Evolutionary conservation across 495 filamentous ascomycete species (phyloP).

Genomic region (Xylaria acuta): DNA sequence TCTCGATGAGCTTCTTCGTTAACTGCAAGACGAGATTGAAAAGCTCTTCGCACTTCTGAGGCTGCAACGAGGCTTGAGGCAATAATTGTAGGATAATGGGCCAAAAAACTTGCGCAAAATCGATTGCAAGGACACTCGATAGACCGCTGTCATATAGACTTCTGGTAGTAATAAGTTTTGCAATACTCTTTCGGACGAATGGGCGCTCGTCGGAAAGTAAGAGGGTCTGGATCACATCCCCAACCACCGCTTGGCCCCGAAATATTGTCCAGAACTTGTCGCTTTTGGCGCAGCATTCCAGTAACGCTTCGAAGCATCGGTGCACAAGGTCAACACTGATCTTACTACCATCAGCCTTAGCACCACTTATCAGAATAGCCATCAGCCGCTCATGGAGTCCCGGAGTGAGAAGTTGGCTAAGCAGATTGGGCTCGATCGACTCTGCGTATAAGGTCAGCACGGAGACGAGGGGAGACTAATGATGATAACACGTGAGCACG

Average conservation of each 20-base stretch:
- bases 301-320: slow-evolving; percentile 65
- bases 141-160: slow-evolving; percentile 25
- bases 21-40: slow-evolving; percentile 56
- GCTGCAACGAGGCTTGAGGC: slow-evolving; percentile 41
- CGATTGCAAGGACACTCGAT: slow-evolving; percentile 33
- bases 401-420: slow-evolving; percentile 37
- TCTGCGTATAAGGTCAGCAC: slow-evolving; percentile 26
- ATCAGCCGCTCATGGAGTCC: slow-evolving; percentile 47
- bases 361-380: slow-evolving; percentile 40
- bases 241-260: slow-evolving; percentile 42
- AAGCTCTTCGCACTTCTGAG: slow-evolving; percentile 51
- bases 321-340: slow-evolving; percentile 52
- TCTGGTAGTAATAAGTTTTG: slow-evolving; percentile 45
- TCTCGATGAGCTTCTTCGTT: slow-evolving; percentile 60
- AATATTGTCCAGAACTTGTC: slow-evolving; percentile 65
- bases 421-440: slow-evolving; percentile 28
- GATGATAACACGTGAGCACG: neutral
- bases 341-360: slow-evolving; percentile 33
- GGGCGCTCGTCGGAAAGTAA: slow-evolving; percentile 51
- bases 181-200: slow-evolving; percentile 49
- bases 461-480: neutral
- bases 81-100: slow-evolving; percentile 53
- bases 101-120: slow-evolving; percentile 56
- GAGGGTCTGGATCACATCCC: slow-evolving; percentile 44
- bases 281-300: slow-evolving; percentile 69